These are phyloP conservation scores for Coemansia sp. DNA, from an alignment of 192 early-diverging fungal genomes.

Conservation along the genomic window DNA sequence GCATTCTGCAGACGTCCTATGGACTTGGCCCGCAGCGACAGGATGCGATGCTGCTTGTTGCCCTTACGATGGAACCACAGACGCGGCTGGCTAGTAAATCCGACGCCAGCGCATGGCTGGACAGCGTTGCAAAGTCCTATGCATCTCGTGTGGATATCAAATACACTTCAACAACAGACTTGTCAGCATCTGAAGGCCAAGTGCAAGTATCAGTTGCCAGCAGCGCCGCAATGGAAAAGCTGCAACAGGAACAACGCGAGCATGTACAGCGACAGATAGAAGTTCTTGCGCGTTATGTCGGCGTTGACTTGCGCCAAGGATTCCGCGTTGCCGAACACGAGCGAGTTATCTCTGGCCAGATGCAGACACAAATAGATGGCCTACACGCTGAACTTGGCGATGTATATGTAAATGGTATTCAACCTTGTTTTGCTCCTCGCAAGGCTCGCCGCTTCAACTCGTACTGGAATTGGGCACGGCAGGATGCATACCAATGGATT, in stretches of 20 bases:
- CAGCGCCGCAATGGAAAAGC: constrained; percentile 80
- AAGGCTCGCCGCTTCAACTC: constrained; percentile 90
- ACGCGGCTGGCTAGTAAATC: constrained; percentile 66
- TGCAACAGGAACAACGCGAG: constrained; percentile 69
- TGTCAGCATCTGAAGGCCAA: background rate
- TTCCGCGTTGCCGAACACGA: constrained; percentile 66
- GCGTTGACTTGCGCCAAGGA: constrained; percentile 69
- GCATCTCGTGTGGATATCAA: constrained; percentile 30
- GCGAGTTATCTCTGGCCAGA: constrained; percentile 23
- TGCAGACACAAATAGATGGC: constrained; percentile 74
- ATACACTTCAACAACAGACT: no score
- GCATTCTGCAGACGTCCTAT: constrained; percentile 53
- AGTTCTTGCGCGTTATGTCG: constrained; percentile 78
- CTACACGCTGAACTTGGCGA: constrained; percentile 84
- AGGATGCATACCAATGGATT: constrained; percentile 46
- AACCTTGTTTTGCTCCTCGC: constrained; percentile 71
- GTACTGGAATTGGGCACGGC: constrained; percentile 92
- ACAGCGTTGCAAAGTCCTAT: constrained; percentile 65
- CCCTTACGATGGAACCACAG: constrained; percentile 79
- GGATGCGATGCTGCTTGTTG: constrained; percentile 74
- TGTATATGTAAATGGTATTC: constrained; percentile 81
- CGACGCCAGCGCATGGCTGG: constrained; percentile 78
- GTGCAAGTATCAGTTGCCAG: constrained; percentile 59
- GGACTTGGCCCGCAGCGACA: constrained; percentile 69
- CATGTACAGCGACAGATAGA: constrained; percentile 77